phyloP scores from a whole-genome alignment of 192 early-diverging fungal species.

The Backusella luteola region DNA sequence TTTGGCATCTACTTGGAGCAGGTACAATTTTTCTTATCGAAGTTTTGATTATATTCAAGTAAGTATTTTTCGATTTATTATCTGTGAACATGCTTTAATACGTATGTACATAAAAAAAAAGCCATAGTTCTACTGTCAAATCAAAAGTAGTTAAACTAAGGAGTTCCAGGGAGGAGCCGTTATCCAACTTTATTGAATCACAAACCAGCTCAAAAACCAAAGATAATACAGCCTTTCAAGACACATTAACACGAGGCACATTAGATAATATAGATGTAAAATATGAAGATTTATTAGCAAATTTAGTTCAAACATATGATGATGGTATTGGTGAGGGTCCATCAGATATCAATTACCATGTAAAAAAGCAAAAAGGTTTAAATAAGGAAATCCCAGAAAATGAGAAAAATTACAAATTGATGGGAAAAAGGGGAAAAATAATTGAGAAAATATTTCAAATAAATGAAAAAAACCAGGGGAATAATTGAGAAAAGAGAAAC shows the following conservation, averaged over 20 bases:
- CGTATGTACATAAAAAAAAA: background rate
- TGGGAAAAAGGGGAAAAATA: too few relatives aligned
- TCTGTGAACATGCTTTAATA: too few relatives aligned
- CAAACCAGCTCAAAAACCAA: background rate
- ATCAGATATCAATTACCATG: too few relatives aligned
- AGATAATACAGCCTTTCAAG: background rate
- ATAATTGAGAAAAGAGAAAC: too few relatives aligned
- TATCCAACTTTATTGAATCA: background rate
- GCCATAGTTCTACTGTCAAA: background rate
- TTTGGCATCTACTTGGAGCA: constrained; percentile 18
- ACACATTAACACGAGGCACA: background rate
- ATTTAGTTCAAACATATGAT: too few relatives aligned
- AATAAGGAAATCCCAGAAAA: too few relatives aligned
- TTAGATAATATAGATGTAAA: constrained; percentile 5
- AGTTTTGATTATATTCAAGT: constrained; percentile 22
- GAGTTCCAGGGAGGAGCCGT: background rate
- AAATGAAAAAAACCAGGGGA: too few relatives aligned
- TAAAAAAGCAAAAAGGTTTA: too few relatives aligned
- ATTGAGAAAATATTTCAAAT: too few relatives aligned
- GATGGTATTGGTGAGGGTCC: too few relatives aligned
- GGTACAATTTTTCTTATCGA: constrained; percentile 17
- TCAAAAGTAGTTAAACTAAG: background rate
- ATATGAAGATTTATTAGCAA: background rate
- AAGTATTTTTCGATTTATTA: too few relatives aligned
- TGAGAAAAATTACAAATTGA: too few relatives aligned